A percentile compares a stretch with the other conserved stretches of the same genome.
phyloP scores from a whole-genome alignment of 1,284 basidiomycete species.

The Hemileia vastatrix region DNA sequence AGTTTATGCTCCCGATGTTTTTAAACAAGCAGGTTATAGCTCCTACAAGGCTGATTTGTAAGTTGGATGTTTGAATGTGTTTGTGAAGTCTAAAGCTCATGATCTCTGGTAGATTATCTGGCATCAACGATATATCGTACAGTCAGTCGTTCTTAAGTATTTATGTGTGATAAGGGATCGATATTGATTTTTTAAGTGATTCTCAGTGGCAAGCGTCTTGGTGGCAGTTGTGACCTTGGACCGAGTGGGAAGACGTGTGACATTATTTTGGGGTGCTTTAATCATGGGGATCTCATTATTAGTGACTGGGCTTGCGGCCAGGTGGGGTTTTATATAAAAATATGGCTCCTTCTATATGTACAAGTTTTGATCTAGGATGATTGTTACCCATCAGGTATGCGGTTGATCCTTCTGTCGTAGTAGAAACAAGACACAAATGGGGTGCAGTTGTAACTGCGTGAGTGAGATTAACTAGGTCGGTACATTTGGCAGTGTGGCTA shows the following conservation, averaged over 20 bases:
- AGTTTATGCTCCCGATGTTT: conserved; percentile 27
- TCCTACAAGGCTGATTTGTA: conserved; percentile 36
- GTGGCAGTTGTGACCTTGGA: conserved; percentile 41
- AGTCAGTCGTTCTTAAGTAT: conserved; percentile 18
- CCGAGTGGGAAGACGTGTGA: conserved; percentile 33
- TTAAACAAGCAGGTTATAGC: conserved; percentile 35
- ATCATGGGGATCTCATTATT: conserved; percentile 34
- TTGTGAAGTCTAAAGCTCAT: background rate
- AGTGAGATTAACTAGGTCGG: background rate
- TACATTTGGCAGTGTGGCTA: no score
- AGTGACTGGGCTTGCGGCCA: conserved; percentile 28
- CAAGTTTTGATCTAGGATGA: no score
- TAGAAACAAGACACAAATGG: conserved; percentile 1
- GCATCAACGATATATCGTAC: conserved; percentile 39
- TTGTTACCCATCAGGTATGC: background rate
- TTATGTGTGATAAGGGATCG: no score
- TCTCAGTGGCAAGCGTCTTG: conserved; percentile 22
- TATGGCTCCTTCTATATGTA: background rate
- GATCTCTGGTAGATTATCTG: conserved; percentile 26
- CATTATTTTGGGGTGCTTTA: conserved; percentile 29
- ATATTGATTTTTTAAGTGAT: no score
- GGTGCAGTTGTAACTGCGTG: conserved; percentile 16
- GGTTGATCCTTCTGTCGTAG: background rate
- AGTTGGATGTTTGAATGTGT: background rate
- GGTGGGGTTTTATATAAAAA: background rate